Percentiles rank a stretch among this genome's conserved stretches.
These are phyloP conservation scores for Quercus suber DNA, from an alignment of 306 rosid species.

Conservation along the genomic window DNA sequence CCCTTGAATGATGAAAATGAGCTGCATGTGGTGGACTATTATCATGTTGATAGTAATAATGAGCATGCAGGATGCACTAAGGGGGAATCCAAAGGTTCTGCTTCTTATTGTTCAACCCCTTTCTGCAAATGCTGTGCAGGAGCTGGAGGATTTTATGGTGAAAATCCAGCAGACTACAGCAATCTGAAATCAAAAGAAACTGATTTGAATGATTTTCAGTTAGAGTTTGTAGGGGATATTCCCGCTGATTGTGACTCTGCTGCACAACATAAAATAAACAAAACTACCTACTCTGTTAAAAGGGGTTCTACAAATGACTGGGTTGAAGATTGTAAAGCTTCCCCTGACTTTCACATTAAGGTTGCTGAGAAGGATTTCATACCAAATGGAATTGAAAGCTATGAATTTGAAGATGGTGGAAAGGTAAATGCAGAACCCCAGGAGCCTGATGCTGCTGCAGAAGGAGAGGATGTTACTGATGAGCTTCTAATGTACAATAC, in stretches of 20 bases:
- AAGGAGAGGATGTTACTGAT: constrained; percentile 50
- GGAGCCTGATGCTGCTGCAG: constrained; percentile 37
- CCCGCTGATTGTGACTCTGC: constrained; percentile 36
- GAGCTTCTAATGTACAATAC: constrained; percentile 47
- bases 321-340: constrained; percentile 30
- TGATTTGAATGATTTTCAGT: constrained; percentile 31
- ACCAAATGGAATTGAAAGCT: constrained; percentile 30
- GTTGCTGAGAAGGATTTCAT: constrained; percentile 33
- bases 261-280: constrained; percentile 19
- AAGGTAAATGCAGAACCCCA: constrained; percentile 36
- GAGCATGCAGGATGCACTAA: constrained; percentile 26
- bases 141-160: constrained; percentile 42
- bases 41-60: constrained; percentile 23
- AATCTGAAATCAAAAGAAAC: constrained; percentile 47
- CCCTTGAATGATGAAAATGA: constrained; percentile 26
- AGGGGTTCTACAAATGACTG: constrained; percentile 14
- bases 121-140: constrained; percentile 34
- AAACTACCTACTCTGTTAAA: constrained; percentile 29
- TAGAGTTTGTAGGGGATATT: constrained; percentile 40
- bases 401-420: constrained; percentile 23
- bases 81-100: constrained; percentile 23
- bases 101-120: constrained; percentile 34
- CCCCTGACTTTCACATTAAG: constrained; percentile 32
- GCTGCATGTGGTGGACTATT: constrained; percentile 23
- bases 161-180: constrained; percentile 32